Evolutionary conservation across 495 filamentous ascomycete species (phyloP).

Genomic region (Sordaria brevicollis): DNA sequence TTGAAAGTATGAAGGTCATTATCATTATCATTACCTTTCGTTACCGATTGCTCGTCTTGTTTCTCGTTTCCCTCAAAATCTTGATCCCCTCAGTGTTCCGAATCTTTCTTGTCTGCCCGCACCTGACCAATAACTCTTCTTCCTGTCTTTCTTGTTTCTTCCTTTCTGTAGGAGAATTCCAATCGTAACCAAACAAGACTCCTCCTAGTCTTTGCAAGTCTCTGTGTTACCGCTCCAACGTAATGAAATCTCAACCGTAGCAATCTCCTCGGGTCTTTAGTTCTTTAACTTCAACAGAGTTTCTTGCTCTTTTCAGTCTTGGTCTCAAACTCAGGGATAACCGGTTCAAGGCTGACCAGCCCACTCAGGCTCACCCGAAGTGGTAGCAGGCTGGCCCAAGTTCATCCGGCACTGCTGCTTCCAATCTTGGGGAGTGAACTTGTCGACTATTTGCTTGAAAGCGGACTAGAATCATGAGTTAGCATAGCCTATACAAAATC

Average conservation of each 20-base stretch:
- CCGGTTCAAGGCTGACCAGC: conserved; percentile 33
- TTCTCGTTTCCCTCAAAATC: background rate
- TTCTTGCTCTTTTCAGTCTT: too few species aligned
- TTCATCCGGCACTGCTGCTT: conserved; percentile 61
- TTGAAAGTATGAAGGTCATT: background rate
- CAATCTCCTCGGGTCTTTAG: too few species aligned
- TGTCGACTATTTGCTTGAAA: conserved; percentile 87
- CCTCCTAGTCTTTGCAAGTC: too few species aligned
- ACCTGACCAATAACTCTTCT: background rate
- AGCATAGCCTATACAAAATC: conserved; percentile 3
- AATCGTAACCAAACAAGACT: background rate
- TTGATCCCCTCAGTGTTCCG: background rate
- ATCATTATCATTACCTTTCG: background rate
- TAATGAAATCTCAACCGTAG: too few species aligned
- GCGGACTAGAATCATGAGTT: conserved; percentile 65
- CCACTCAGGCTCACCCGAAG: conserved; percentile 39
- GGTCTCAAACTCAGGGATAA: too few species aligned
- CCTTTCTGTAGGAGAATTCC: too few species aligned
- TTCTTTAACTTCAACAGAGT: too few species aligned
- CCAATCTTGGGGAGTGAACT: conserved; percentile 78
- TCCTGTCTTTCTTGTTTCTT: background rate
- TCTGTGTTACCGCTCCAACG: too few species aligned
- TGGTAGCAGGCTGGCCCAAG: conserved; percentile 41
- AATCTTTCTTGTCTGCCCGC: background rate
- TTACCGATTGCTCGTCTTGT: background rate